Evolutionary conservation across 495 filamentous ascomycete genomes (phyloP).

Genomic region (Talaromyces adpressus): DNA sequence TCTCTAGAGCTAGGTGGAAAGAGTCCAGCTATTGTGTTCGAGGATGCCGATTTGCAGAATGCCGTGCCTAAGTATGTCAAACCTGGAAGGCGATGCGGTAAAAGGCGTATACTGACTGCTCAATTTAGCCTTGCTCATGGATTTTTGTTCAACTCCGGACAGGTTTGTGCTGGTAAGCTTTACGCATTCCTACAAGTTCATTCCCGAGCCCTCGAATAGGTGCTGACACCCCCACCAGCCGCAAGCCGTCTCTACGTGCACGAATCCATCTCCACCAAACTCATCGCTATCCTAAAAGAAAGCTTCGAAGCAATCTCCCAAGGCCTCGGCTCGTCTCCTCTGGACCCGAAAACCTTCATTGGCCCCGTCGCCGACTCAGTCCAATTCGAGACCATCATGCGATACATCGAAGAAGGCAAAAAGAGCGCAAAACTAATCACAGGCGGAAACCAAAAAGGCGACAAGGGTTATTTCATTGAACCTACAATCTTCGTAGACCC

Average conservation of each 20-base stretch:
- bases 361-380: not conserved
- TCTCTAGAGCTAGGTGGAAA: conserved; percentile 42
- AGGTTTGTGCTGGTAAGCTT: not conserved
- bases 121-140: not conserved
- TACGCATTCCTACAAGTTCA: not conserved
- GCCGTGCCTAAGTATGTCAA: not conserved
- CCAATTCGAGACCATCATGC: not conserved
- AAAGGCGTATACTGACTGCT: not conserved
- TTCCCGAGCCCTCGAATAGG: not conserved
- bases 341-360: not conserved
- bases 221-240: not conserved
- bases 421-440: not conserved
- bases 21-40: conserved; percentile 35
- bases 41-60: conserved; percentile 33
- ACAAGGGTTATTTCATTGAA: conserved; percentile 31
- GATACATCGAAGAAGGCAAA: not conserved
- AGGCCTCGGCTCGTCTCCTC: not conserved
- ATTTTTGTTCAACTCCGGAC: not conserved
- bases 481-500: conserved; percentile 42
- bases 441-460: not conserved
- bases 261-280: not conserved
- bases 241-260: not conserved
- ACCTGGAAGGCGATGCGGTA: not conserved
- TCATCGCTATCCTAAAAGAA: not conserved
- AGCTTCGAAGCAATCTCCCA: not conserved